These are phyloP conservation scores for Paraconiothyrium sp. DNA, from an alignment of 2,329 filamentous ascomycete genomes.

Conservation along the genomic window DNA sequence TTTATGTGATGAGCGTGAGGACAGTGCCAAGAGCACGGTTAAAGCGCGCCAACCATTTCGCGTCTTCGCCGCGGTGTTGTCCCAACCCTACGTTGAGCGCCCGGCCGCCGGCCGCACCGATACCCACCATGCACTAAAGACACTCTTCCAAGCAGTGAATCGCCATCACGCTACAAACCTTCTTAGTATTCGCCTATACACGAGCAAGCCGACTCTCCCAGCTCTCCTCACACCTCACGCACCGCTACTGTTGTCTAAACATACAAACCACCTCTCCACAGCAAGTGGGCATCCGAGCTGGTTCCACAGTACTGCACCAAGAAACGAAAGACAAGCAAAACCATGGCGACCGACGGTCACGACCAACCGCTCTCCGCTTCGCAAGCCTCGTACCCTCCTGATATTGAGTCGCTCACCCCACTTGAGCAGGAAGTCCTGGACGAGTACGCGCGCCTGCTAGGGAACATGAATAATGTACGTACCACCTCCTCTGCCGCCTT, in stretches of 20 bases:
- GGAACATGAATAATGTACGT: constrained; percentile 88
- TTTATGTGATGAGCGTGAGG: background rate
- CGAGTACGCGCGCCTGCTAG: constrained; percentile 86
- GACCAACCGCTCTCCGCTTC: constrained; percentile 28
- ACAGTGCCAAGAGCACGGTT: constrained; percentile 9
- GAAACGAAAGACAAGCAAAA: constrained; percentile 1
- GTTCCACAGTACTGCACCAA: background rate
- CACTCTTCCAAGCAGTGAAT: background rate
- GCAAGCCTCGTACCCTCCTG: constrained; percentile 19
- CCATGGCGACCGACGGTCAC: constrained; percentile 29
- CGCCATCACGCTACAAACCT: background rate
- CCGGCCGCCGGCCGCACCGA: background rate
- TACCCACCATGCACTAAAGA: background rate
- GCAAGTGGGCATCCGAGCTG: background rate
- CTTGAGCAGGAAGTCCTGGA: constrained; percentile 94
- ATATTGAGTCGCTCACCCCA: constrained; percentile 65
- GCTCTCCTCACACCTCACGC: background rate
- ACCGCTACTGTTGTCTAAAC: background rate
- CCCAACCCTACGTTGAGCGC: background rate
- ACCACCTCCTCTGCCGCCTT: background rate
- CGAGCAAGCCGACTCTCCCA: background rate
- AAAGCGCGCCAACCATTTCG: constrained; percentile 25
- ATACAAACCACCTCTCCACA: background rate
- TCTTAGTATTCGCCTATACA: background rate
- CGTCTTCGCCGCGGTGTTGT: constrained; percentile 32